Evolutionary conservation across 192 early-diverging fungal genomes (phyloP).

Genomic region (Spinellus fusiger): DNA sequence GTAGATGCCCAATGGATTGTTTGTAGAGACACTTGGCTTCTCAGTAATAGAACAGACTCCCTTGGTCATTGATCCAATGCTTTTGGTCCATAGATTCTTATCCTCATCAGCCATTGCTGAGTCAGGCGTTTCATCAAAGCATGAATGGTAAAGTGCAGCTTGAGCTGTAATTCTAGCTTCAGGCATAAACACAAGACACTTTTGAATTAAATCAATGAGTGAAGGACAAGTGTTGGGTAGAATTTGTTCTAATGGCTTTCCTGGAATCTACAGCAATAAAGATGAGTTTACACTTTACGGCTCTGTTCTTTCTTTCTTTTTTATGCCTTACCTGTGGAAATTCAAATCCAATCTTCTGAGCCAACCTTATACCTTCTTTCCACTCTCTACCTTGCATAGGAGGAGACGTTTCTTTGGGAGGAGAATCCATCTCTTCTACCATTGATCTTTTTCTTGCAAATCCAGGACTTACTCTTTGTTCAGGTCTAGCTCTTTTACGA

Average conservation of each 20-base stretch:
- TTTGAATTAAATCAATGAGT: constrained; percentile 58
- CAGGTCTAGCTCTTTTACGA: constrained; percentile 2
- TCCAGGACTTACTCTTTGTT: constrained; percentile 25
- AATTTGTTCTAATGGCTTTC: constrained; percentile 50
- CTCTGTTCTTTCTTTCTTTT: constrained; percentile 3
- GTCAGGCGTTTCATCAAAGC: constrained; percentile 12
- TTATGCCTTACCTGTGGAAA: constrained; percentile 42
- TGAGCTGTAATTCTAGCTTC: constrained; percentile 65
- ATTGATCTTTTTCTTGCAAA: constrained; percentile 20
- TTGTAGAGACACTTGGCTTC: too few species aligned
- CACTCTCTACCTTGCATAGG: constrained; percentile 42
- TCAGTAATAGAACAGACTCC: too few species aligned
- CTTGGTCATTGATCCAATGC: too few species aligned
- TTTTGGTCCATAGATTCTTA: too few species aligned
- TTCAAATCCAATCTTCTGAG: constrained; percentile 56
- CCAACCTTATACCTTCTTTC: constrained; percentile 68
- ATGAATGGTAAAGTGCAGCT: constrained; percentile 44
- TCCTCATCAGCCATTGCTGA: background rate
- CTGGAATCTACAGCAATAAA: constrained; percentile 10
- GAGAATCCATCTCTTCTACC: background rate
- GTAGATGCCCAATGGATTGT: too few species aligned
- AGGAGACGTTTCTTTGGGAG: background rate
- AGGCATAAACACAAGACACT: constrained; percentile 77
- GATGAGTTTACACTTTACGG: background rate
- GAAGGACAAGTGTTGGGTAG: constrained; percentile 55